Evolutionary conservation across 306 rosid species (phyloP).

Genomic region (Quillaja saponaria): DNA sequence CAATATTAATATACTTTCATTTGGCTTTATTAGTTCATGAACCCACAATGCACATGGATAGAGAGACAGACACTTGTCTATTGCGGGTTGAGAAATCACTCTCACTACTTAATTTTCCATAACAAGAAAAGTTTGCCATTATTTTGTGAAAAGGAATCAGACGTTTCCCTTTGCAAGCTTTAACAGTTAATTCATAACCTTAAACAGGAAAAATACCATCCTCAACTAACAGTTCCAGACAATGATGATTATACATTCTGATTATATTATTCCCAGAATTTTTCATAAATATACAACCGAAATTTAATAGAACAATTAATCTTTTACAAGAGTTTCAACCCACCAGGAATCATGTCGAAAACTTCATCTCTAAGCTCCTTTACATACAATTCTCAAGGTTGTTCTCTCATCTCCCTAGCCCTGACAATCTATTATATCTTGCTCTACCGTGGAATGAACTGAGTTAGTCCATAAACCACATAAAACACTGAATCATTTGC

Average conservation of each 20-base stretch:
- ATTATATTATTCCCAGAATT: constrained; percentile 3
- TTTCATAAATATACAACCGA: constrained; percentile 8
- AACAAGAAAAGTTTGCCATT: constrained; percentile 9
- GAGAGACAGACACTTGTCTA: background rate
- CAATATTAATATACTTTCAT: no score
- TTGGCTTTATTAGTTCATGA: no score
- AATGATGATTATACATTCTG: background rate
- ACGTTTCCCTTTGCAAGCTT: background rate
- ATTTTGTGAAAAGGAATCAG: constrained; percentile 14
- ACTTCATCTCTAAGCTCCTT: no score
- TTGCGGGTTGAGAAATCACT: constrained; percentile 41
- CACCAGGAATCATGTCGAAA: no score
- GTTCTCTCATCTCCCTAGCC: no score
- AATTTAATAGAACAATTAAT: background rate
- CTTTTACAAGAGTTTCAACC: no score
- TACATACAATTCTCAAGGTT: no score
- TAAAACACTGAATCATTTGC: constrained; percentile 22
- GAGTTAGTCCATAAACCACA: constrained; percentile 22
- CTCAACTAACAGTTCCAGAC: background rate
- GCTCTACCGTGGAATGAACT: constrained; percentile 15
- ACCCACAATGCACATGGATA: background rate
- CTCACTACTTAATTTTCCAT: constrained; percentile 36
- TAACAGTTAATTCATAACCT: background rate
- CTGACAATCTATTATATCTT: background rate
- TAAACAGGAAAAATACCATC: constrained; percentile 2